A percentile compares a stretch with the other conserved stretches of the same genome.
Conservation (phyloP, 1,284 basidiomycete genomes). For the Exsudoporus floridanus region DNA sequence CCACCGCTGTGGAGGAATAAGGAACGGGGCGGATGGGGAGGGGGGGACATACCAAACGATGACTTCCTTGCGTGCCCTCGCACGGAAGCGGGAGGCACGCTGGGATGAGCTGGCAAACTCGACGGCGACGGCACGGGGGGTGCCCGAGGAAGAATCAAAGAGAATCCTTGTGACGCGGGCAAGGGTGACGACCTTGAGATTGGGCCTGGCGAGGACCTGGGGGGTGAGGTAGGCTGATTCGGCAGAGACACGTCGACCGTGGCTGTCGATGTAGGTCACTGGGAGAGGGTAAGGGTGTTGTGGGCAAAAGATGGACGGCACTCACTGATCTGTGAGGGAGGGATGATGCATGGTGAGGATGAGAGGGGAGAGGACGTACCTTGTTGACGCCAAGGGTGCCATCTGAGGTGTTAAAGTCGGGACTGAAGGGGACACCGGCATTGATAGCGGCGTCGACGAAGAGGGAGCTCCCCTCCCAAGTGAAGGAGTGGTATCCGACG, state of each 20-base stretch:
- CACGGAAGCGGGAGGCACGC: constrained; percentile 37
- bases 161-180: constrained; percentile 56
- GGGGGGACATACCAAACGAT: constrained; percentile 50
- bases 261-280: constrained; percentile 65
- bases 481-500: constrained; percentile 32
- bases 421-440: constrained; percentile 30
- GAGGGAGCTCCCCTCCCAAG: constrained; percentile 20
- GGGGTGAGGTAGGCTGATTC: constrained; percentile 66
- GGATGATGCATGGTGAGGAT: neutral
- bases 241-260: constrained; percentile 53
- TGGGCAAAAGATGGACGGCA: neutral
- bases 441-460: constrained; percentile 34
- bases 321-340: constrained; percentile 40
- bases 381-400: constrained; percentile 36
- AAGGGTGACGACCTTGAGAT: constrained; percentile 56
- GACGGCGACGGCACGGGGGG: constrained; percentile 56
- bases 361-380: constrained; percentile 8
- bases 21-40: neutral
- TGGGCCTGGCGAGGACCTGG: constrained; percentile 57
- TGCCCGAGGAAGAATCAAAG: constrained; percentile 49
- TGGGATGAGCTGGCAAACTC: constrained; percentile 46
- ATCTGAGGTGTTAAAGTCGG: constrained; percentile 33
- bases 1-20: constrained; percentile 49
- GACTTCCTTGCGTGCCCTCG: constrained; percentile 55
- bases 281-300: neutral